Percentiles rank a stretch among this genome's conserved stretches.
These are phyloP conservation scores for Thraustochytrium striatum DNA, from an alignment of 352 stramenopile species.

Conservation along the genomic window DNA sequence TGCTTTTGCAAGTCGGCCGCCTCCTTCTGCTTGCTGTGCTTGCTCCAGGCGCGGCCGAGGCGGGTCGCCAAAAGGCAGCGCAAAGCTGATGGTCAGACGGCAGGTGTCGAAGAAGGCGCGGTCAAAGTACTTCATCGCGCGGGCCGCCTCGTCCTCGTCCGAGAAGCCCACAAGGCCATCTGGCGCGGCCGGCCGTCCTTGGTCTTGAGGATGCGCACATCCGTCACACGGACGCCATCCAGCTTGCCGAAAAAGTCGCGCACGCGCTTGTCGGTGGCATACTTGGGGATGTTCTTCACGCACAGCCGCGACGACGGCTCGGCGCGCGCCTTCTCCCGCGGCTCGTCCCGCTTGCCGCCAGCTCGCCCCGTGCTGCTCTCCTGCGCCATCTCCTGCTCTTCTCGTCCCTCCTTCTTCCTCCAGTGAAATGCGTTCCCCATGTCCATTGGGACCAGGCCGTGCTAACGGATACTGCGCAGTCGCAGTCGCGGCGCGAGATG, in stretches of 20 bases:
- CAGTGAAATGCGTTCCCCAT: not conserved
- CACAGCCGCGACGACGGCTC: slow-evolving; percentile 51
- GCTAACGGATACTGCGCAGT: not conserved
- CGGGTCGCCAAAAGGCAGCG: slow-evolving; percentile 59
- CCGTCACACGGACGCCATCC: slow-evolving; percentile 48
- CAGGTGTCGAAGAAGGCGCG: slow-evolving; percentile 83
- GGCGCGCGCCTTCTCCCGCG: not conserved
- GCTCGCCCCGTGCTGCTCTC: not conserved
- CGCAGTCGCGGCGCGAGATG: not conserved
- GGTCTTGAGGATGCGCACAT: slow-evolving; percentile 56
- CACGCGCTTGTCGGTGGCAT: slow-evolving; percentile 49
- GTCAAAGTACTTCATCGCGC: slow-evolving; percentile 64
- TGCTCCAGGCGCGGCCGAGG: not conserved
- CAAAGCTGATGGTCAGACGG: slow-evolving; percentile 73
- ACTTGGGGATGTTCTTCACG: slow-evolving; percentile 58
- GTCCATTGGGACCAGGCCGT: not conserved
- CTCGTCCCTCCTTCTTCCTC: not conserved
- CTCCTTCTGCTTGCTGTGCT: slow-evolving; percentile 48
- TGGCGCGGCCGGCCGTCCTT: slow-evolving; percentile 56
- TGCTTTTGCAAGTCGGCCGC: slow-evolving; percentile 42
- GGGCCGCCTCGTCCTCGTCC: slow-evolving; percentile 56
- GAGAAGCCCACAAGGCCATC: slow-evolving; percentile 70
- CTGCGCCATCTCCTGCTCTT: not conserved
- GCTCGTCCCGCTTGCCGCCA: not conserved
- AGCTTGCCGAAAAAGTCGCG: slow-evolving; percentile 51